Evolutionary conservation across 164 flowering plant species (phyloP).

Genomic region (Protea cynaroides): DNA sequence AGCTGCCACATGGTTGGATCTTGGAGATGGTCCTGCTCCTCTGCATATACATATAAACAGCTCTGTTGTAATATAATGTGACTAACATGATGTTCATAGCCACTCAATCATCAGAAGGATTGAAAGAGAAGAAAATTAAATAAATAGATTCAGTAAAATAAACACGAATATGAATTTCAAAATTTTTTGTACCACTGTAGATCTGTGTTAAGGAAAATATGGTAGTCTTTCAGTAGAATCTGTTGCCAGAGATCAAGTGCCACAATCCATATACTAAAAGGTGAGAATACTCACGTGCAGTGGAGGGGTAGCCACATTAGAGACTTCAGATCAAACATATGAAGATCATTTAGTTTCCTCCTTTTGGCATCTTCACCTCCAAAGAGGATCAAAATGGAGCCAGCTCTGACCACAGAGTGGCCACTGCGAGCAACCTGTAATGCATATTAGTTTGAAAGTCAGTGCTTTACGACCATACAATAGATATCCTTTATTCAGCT

Average conservation of each 20-base stretch:
- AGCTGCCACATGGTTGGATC: slow-evolving; percentile 87
- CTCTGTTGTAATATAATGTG: background rate
- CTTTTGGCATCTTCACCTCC: slow-evolving; percentile 92
- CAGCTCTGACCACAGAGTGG: slow-evolving; percentile 80
- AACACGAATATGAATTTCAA: background rate
- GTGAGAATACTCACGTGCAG: slow-evolving; percentile 71
- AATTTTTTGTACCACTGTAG: background rate
- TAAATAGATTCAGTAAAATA: background rate
- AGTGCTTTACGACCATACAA: background rate
- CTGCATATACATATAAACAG: slow-evolving; percentile 28
- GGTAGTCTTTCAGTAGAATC: background rate
- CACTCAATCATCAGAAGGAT: background rate
- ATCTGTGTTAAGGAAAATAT: background rate
- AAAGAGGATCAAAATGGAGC: slow-evolving; percentile 74
- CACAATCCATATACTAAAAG: background rate
- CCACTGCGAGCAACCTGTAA: slow-evolving; percentile 86
- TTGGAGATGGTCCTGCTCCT: slow-evolving; percentile 88
- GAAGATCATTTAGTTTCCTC: slow-evolving; percentile 90
- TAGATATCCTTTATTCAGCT: background rate
- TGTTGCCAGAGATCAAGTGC: background rate
- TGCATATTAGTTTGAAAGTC: background rate
- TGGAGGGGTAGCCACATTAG: slow-evolving; percentile 94
- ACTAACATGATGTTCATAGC: background rate
- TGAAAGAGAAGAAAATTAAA: background rate
- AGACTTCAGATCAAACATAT: slow-evolving; percentile 96